phyloP scores from a whole-genome alignment of 2,329 filamentous ascomycete species.

The Penicillium brasilianum region DNA sequence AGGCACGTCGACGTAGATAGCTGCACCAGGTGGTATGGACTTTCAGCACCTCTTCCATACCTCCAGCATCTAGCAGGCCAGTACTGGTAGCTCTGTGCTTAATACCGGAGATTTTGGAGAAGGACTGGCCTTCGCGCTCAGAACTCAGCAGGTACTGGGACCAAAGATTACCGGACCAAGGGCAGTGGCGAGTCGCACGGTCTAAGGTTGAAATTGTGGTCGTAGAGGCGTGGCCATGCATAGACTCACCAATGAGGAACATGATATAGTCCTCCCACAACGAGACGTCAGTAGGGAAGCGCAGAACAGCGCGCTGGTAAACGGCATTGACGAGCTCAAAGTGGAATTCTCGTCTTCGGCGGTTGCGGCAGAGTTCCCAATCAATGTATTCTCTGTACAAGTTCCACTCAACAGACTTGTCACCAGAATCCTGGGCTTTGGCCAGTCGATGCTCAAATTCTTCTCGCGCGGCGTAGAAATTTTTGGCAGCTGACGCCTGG shows the following conservation, averaged over 20 bases:
- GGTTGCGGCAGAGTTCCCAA: constrained; percentile 75
- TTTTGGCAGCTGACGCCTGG: constrained; percentile 58
- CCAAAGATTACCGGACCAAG: constrained; percentile 92
- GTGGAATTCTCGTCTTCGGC: constrained; percentile 60
- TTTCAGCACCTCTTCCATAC: constrained; percentile 85
- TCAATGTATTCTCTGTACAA: constrained; percentile 73
- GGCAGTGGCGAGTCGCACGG: constrained; percentile 85
- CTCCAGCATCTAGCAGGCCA: constrained; percentile 80
- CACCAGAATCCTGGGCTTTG: constrained; percentile 57
- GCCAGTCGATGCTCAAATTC: constrained; percentile 60
- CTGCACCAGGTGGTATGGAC: constrained; percentile 95
- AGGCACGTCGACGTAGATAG: constrained; percentile 84
- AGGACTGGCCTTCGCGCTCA: constrained; percentile 76
- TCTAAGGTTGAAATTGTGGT: constrained; percentile 73
- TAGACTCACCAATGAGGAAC: constrained; percentile 65
- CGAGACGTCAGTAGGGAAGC: constrained; percentile 73
- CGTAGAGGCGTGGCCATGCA: constrained; percentile 51
- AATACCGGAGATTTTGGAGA: constrained; percentile 81
- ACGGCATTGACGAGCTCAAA: constrained; percentile 64
- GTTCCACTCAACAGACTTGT: constrained; percentile 58
- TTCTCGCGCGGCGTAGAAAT: constrained; percentile 59
- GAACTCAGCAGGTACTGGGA: constrained; percentile 84
- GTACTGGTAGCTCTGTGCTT: constrained; percentile 92
- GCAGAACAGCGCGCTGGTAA: constrained; percentile 76
- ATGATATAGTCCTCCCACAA: constrained; percentile 86